Evolutionary conservation across 176 grass and related monocot genomes (phyloP), one percentile per base, ranked within the genome.

Genomic region (Zea luxurians): DNA sequence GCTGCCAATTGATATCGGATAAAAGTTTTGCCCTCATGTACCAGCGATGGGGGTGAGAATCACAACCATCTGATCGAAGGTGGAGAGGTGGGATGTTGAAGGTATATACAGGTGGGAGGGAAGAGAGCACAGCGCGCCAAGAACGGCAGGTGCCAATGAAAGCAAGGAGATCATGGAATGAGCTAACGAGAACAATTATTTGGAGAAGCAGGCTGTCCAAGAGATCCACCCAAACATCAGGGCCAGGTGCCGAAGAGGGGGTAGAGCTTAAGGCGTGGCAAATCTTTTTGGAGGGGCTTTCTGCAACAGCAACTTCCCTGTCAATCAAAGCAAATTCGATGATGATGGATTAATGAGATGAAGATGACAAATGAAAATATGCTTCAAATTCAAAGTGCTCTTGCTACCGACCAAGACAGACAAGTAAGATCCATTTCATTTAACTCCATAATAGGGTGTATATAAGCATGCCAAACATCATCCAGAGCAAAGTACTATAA

Each of bases 161-260:
- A 80, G 70, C 80, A 64, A 90, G 82, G n/a, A 87, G 34, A 34
- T 90, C 91, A 60, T 73, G 84, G 17, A 87, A 86, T 76, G 87
- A 87, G 74, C 18, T 83, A 66, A 92, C 49, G 68, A 83, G 82
- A 43, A 12, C 2, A 68, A 90, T 48, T 61, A 93, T 66, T 82
- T 81, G 61, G 34, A 82, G 64, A 73, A 93, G 81, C 10, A 93
- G 36, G 47, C n/a, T 48, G 27, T 93, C 91, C 7, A 73, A 43
- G 46, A 87, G 84, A 65, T 79, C 75, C 40, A 82, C 68, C 87
- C 91, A 90, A 64, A 13, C 75, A 15, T 83, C 27, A 47, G 16
- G 15, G 38, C 38, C 38, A 40, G 40, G 61, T 3, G 18, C 13
- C 1, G 40, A 1, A 17, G 38, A 13, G 38, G 78, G 10, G 4